Base-by-base conservation (phyloP, 305 asterid species). In the Coffea humblotiana region DNA sequence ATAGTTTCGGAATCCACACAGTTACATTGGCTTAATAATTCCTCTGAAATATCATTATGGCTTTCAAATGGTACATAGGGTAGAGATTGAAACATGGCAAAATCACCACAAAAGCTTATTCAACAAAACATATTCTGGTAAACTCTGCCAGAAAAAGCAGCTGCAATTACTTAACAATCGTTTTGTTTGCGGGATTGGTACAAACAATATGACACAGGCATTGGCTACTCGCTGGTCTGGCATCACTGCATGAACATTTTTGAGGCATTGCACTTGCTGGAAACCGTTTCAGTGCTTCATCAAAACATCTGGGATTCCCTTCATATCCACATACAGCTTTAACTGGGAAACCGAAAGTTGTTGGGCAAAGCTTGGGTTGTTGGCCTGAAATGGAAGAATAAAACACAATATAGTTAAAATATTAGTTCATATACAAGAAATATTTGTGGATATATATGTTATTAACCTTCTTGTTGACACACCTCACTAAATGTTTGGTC, bases 1-100 rank as follows among this genome's bases (percentile, higher is more conserved):
- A 91, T 45, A 97, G 97, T 83, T 88, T 93, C 0, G 97, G 97
- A 64, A 93, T 96, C 43, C 43, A 40, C 60, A 52, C 60, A 52
- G 19, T 13, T 15, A 6, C 1, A 15, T 2, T 52, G 16, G 19
- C 3, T 52, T 3, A 52, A 52, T 52, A 16, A 18, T 52, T 13
- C 19, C 5, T 13, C 0, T 52, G 23, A 14, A 52, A 52, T 52
- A 3, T 13, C 16, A 52, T 52, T 65, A 7, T 65, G 27, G 67
- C 32, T 12, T 19, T 7, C 27, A 61, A 65, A 65, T n/a, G 9
- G 0, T 65, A 65, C 13, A 64, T 6, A 25, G 15, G 16, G 35
- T n/a, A 27, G 37, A 64, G 11, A 32, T 23, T n/a, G 70, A 25
- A 64, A 32, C 5, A 12, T n/a, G 2, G 27, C 13, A 25, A 6